phyloP scores from a whole-genome alignment of 169 alveolate species.

The Eimeria necatrix region DNA sequence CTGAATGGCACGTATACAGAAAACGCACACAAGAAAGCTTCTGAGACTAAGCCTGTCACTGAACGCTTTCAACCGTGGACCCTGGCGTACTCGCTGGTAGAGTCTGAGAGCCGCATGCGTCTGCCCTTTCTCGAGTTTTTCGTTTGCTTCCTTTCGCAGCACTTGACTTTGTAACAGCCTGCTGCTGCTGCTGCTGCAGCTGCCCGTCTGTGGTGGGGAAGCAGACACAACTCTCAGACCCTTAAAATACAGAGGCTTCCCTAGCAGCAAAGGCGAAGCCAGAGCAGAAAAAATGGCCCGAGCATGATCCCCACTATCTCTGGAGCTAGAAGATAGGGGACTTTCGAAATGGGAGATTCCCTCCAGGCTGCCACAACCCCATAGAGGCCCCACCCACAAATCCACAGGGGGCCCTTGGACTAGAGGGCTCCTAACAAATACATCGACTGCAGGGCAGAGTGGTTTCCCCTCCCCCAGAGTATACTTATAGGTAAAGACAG shows the following conservation, averaged over 20 bases:
- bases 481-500: neutral
- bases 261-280: neutral
- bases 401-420: neutral
- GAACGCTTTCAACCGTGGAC: neutral
- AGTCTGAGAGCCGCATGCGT: conserved; percentile 30
- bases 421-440: neutral
- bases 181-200: conserved; percentile 41
- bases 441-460: conserved; percentile 19
- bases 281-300: neutral
- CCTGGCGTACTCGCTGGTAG: conserved; percentile 9
- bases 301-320: neutral
- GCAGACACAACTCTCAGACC: neutral
- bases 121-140: neutral
- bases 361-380: conserved; percentile 23
- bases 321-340: neutral
- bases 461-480: conserved; percentile 31
- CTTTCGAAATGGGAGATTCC: neutral
- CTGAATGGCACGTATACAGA: neutral
- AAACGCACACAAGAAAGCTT: neutral
- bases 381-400: neutral
- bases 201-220: neutral
- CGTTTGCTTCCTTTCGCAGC: conserved; percentile 25
- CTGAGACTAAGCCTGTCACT: neutral
- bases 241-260: conserved; percentile 9
- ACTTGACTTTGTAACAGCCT: neutral